Evolutionary conservation across 2,329 filamentous ascomycete genomes (phyloP), one percentile per base, ranked within the genome.

Genomic region (Sarocladium oryzae): DNA sequence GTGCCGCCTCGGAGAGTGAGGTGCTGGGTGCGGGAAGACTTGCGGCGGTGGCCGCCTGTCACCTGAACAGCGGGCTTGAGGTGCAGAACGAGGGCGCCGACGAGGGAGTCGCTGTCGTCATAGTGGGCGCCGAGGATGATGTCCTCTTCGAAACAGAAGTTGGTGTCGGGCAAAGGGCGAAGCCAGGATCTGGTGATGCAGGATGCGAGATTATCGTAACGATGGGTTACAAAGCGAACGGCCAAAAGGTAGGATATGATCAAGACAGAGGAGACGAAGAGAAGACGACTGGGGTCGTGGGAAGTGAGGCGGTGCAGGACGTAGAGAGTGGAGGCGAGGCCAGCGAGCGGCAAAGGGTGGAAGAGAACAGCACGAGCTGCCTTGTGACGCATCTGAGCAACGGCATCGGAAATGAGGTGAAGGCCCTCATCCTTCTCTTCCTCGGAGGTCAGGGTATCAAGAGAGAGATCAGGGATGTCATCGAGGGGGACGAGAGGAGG

Each of bases 311-410:
- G 72, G 61, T 76, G 75, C 24, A 75, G 63, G 41, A 69, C 55
- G 10, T 65, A 71, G 16, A 81, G 65, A 15, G 67, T 58, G 10
- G 67, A 61, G 36, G 68, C 61, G n/a, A 82, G 67, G 7, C 73
- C 65, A 20, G 74, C 68, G 13, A 84, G 62, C 48, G 74, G 71
- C 21, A 79, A 64, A 0, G 80, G 81, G 67, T 89, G 82, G 59
- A 78, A 79, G 55, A 88, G 72, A 53, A 93, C 71, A 55, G 79
- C 71, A 51, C 72, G 70, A 37, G 82, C 79, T 18, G 87, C 82
- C 8, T 77, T 69, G 63, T 89, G 84, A 55, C 86, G 82, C 73
- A 93, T 89, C 68, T 95, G 86, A 32, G 88, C 87, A 48, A 95
- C 80, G 53, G 85, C 89, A 67, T 92, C 88, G 54, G 89, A 85